These are phyloP conservation scores for Podila epicladia DNA, from an alignment of 192 early-diverging fungal genomes.

Conservation along the genomic window DNA sequence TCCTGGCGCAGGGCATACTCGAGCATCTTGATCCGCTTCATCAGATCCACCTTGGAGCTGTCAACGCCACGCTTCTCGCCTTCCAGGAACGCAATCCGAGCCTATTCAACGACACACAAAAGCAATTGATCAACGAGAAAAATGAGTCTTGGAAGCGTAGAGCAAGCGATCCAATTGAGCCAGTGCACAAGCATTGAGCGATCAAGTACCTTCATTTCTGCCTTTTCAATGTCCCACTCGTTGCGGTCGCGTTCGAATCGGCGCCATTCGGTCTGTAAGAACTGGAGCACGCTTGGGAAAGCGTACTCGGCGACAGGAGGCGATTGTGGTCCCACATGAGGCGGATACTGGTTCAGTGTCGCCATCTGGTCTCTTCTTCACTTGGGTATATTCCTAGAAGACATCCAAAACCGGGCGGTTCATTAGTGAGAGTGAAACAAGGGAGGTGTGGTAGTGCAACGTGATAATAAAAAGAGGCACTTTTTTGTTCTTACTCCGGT, in stretches of 20 bases:
- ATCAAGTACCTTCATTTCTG: slow-evolving; percentile 75
- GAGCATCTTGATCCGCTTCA: slow-evolving; percentile 86
- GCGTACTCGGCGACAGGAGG: slow-evolving; percentile 59
- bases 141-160: background rate
- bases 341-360: slow-evolving; percentile 30
- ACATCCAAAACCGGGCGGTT: too few relatives aligned
- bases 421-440: background rate
- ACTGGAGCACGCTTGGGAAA: slow-evolving; percentile 82
- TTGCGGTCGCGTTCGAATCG: slow-evolving; percentile 84
- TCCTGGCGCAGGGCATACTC: slow-evolving; percentile 83
- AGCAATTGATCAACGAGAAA: slow-evolving; percentile 6
- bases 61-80: slow-evolving; percentile 83
- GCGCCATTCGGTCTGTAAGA: slow-evolving; percentile 85
- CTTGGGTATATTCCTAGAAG: background rate
- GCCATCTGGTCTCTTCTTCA: background rate
- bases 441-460: background rate
- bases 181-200: background rate
- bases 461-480: too few relatives aligned
- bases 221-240: slow-evolving; percentile 86
- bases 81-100: slow-evolving; percentile 78
- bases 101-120: slow-evolving; percentile 51
- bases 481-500: background rate
- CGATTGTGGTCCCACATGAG: slow-evolving; percentile 23
- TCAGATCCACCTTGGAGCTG: slow-evolving; percentile 76
- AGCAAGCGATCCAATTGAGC: too few relatives aligned